Percentiles rank a stretch among this genome's conserved stretches.
Evolutionary conservation across 805 yeast species (phyloP).

Genomic region (Scheffersomyces spartinae): DNA sequence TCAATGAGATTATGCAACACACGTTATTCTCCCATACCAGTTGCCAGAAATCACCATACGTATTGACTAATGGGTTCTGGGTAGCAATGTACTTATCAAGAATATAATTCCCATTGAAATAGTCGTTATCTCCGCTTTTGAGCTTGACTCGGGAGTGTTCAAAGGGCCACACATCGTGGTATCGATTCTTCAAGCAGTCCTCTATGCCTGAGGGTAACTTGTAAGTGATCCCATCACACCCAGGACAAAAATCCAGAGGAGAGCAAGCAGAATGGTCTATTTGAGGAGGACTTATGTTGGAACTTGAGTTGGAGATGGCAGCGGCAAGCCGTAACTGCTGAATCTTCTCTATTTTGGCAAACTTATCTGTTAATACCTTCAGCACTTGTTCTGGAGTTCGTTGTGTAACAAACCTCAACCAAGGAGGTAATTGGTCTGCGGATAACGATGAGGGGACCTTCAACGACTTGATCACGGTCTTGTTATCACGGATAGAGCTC

Average conservation of each 20-base stretch:
- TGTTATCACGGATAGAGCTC: conserved; percentile 2
- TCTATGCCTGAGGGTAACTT: conserved; percentile 34
- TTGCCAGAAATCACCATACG: conserved; percentile 34
- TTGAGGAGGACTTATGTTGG: too few relatives aligned
- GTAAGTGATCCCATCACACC: conserved; percentile 28
- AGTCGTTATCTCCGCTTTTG: conserved; percentile 18
- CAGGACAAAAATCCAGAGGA: conserved; percentile 30
- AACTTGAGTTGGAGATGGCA: conserved; percentile 20
- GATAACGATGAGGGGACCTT: conserved; percentile 1
- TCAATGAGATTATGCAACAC: conserved; percentile 24
- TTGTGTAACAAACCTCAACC: conserved; percentile 8
- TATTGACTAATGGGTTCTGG: conserved; percentile 30
- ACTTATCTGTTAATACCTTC: conserved; percentile 15
- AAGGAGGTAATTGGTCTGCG: conserved; percentile 1
- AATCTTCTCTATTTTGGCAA: conserved; percentile 24
- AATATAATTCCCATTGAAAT: conserved; percentile 35
- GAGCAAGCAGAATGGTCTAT: conserved; percentile 18
- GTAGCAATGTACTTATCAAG: conserved; percentile 32
- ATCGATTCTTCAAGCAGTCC: conserved; percentile 32
- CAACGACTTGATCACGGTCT: conserved; percentile 1
- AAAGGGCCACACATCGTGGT: conserved; percentile 37
- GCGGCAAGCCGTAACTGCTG: conserved; percentile 27
- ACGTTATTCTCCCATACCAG: conserved; percentile 22
- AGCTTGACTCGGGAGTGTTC: conserved; percentile 35
- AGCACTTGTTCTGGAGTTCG: conserved; percentile 14